Evolutionary conservation across 768 basidiomycete genomes (phyloP).

Genomic region (Lentinula aciculospora): DNA sequence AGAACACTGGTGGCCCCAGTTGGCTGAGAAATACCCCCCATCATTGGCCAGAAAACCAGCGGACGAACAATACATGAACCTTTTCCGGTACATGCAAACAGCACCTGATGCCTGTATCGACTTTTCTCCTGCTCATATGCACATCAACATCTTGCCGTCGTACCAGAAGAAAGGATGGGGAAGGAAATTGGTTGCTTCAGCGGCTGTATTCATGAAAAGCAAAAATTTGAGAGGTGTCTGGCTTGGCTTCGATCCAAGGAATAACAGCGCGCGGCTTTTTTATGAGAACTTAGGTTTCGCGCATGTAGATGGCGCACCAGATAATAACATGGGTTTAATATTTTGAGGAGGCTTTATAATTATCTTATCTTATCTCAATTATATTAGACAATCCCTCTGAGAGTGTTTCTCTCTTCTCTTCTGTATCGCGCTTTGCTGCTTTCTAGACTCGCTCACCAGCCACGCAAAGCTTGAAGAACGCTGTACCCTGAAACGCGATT

Average conservation of each 20-base stretch:
- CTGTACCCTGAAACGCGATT: background rate
- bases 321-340: conserved; percentile 48
- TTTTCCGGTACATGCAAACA: conserved; percentile 34
- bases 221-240: conserved; percentile 48
- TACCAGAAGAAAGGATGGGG: conserved; percentile 72
- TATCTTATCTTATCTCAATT: background rate
- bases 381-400: background rate
- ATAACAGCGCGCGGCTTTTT: conserved; percentile 53
- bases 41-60: conserved; percentile 28
- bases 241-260: conserved; percentile 64
- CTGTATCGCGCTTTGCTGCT: background rate
- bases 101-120: conserved; percentile 49
- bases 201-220: conserved; percentile 46
- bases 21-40: conserved; percentile 49
- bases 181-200: conserved; percentile 50
- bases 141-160: conserved; percentile 64
- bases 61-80: conserved; percentile 39
- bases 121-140: conserved; percentile 71
- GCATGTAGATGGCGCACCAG: conserved; percentile 45
- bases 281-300: conserved; percentile 61
- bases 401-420: background rate
- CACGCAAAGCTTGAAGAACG: background rate
- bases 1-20: conserved; percentile 61
- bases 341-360: conserved; percentile 24
- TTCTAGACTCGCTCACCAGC: too few relatives aligned